A percentile compares a stretch with the other conserved stretches of the same genome.
Evolutionary conservation across 768 basidiomycete species (phyloP).

Genomic region (Pulveroboletus ravenelii): DNA sequence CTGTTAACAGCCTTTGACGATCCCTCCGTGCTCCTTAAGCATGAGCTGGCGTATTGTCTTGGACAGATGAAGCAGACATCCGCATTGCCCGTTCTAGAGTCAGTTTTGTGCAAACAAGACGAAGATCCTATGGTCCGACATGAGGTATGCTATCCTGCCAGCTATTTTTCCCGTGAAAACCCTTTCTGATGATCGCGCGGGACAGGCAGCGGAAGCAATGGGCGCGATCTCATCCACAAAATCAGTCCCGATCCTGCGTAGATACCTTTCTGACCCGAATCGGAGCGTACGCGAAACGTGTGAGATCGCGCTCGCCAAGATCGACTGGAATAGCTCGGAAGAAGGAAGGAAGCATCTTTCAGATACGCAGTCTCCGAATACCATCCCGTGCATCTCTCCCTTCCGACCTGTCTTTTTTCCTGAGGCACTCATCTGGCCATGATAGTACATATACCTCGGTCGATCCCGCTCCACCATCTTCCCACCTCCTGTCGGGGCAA

Average conservation of each 20-base stretch:
- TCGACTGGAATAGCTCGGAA: slow-evolving; percentile 84
- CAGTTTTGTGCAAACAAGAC: slow-evolving; percentile 59
- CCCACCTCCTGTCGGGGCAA: slow-evolving; percentile 52
- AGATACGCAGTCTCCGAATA: slow-evolving; percentile 27
- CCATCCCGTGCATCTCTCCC: slow-evolving; percentile 33
- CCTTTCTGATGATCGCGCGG: slow-evolving; percentile 14
- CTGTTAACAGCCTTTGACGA: slow-evolving; percentile 67
- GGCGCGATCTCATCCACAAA: slow-evolving; percentile 77
- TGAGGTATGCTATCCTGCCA: slow-evolving; percentile 54
- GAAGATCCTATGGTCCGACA: slow-evolving; percentile 98
- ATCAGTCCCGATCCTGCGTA: slow-evolving; percentile 64
- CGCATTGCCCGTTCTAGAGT: slow-evolving; percentile 77
- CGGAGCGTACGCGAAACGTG: slow-evolving; percentile 89
- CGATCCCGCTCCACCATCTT: slow-evolving; percentile 84
- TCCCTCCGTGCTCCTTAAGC: slow-evolving; percentile 86
- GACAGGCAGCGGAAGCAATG: slow-evolving; percentile 95
- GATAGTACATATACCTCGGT: slow-evolving; percentile 72
- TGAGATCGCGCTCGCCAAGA: slow-evolving; percentile 94
- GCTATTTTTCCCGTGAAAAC: background rate
- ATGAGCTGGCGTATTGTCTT: slow-evolving; percentile 95
- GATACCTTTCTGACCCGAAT: slow-evolving; percentile 68
- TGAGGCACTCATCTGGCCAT: background rate
- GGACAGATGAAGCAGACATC: slow-evolving; percentile 78
- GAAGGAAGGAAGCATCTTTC: slow-evolving; percentile 53
- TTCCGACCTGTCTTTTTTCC: background rate